phyloP scores from a whole-genome alignment of 441 rosid species.

The Gossypium trilobum region DNA sequence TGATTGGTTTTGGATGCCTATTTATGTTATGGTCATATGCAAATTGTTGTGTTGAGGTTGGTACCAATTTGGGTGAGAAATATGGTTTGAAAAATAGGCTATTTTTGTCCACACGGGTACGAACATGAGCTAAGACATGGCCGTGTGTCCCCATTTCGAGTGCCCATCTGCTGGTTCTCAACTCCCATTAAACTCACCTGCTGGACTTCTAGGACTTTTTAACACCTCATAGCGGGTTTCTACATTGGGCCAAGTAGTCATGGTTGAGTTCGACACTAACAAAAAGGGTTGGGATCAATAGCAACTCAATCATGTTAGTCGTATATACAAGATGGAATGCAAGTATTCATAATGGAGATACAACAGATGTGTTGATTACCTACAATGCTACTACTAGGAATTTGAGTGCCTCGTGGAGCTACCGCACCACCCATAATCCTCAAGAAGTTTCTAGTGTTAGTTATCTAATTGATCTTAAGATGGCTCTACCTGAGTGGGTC shows the following conservation, averaged over 20 bases:
- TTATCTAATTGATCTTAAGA: slow-evolving; percentile 3
- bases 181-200: slow-evolving; percentile 17
- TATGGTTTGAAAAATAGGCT: too few species aligned
- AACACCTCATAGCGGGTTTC: background rate
- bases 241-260: background rate
- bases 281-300: background rate
- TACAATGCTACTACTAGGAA: slow-evolving; percentile 26
- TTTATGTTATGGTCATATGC: too few species aligned
- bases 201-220: background rate
- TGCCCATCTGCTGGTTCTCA: background rate
- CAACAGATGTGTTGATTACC: slow-evolving; percentile 19
- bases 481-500: slow-evolving; percentile 12
- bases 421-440: slow-evolving; percentile 10
- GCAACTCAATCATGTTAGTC: background rate
- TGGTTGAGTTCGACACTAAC: background rate
- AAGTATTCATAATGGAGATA: slow-evolving; percentile 2
- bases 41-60: too few species aligned
- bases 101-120: too few species aligned
- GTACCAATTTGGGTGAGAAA: too few species aligned
- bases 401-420: slow-evolving; percentile 30
- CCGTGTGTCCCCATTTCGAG: too few species aligned
- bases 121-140: too few species aligned
- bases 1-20: too few species aligned
- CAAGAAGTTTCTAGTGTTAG: slow-evolving; percentile 21
- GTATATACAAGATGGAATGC: background rate